Evolutionary conservation across 2,329 filamentous ascomycete species (phyloP).

Genomic region (Macroventuria anomochaeta): DNA sequence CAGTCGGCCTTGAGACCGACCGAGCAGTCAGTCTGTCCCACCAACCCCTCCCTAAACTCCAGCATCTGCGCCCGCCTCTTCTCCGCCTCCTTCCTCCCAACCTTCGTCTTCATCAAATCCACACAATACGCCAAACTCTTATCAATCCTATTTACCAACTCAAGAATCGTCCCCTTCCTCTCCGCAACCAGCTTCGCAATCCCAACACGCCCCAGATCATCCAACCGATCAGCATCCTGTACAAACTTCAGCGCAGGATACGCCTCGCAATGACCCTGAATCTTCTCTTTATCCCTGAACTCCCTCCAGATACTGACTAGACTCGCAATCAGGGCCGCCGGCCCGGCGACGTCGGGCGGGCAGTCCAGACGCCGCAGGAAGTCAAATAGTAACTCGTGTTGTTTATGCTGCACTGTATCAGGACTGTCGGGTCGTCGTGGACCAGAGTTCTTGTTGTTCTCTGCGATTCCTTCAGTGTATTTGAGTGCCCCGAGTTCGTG

Average conservation of each 20-base stretch:
- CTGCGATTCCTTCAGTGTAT: constrained; percentile 56
- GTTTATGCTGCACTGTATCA: constrained; percentile 45
- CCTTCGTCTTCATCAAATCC: constrained; percentile 30
- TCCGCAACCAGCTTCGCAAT: constrained; percentile 70
- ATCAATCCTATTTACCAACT: constrained; percentile 17
- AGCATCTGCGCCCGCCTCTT: constrained; percentile 22
- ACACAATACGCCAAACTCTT: constrained; percentile 16
- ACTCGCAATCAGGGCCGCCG: constrained; percentile 72
- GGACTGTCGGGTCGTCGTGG: not conserved
- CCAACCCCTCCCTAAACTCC: constrained; percentile 12
- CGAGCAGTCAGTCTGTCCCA: constrained; percentile 19
- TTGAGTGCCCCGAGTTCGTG: constrained; percentile 87
- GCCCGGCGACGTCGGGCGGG: constrained; percentile 63
- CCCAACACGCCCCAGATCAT: constrained; percentile 84
- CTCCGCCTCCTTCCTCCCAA: constrained; percentile 23
- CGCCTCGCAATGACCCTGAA: constrained; percentile 57
- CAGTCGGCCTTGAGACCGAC: constrained; percentile 9
- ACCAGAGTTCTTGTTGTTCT: constrained; percentile 36
- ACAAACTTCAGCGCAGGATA: constrained; percentile 78
- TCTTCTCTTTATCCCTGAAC: constrained; percentile 65
- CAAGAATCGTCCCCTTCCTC: constrained; percentile 49
- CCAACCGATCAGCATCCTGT: constrained; percentile 87
- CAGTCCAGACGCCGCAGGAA: constrained; percentile 66
- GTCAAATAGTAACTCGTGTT: constrained; percentile 56
- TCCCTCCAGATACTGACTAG: constrained; percentile 81